Conservation (phyloP, 164 flowering plant species). For the Paratinospora sagittata region DNA sequence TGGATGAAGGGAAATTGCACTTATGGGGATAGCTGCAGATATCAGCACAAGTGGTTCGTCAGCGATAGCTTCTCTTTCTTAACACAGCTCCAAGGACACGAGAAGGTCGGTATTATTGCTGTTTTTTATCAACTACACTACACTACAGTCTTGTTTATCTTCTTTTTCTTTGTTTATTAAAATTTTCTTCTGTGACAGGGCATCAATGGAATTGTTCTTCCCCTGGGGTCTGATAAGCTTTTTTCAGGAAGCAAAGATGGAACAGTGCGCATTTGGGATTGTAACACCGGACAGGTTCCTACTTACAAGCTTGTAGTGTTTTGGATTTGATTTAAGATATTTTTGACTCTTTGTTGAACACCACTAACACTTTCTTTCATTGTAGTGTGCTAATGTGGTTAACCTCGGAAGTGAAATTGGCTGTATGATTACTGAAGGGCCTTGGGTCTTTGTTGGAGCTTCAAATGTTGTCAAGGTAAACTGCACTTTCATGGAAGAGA, state of each 20-base stretch:
- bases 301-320: not conserved
- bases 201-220: conserved; percentile 66
- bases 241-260: conserved; percentile 70
- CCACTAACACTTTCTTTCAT: too few species aligned
- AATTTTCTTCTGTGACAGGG: conserved; percentile 31
- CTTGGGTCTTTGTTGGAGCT: too few species aligned
- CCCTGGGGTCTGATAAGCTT: conserved; percentile 73
- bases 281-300: conserved; percentile 75
- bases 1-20: conserved; percentile 70
- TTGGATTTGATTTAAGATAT: too few species aligned
- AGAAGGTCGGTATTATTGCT: conserved; percentile 39
- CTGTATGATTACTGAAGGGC: too few species aligned
- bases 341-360: too few species aligned
- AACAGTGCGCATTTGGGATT: conserved; percentile 72
- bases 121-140: not conserved
- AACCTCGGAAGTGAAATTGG: too few species aligned
- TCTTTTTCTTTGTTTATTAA: not conserved
- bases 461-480: too few species aligned
- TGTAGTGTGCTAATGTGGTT: too few species aligned
- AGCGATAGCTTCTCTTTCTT: conserved; percentile 57
- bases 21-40: conserved; percentile 63
- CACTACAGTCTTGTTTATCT: not conserved
- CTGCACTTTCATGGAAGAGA: too few species aligned
- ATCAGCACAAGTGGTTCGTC: conserved; percentile 57
- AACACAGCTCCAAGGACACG: conserved; percentile 78